A percentile compares a stretch with the other conserved stretches of the same genome.
phyloP scores from a whole-genome alignment of 805 yeast genomes.

The Starmera amethionina region DNA sequence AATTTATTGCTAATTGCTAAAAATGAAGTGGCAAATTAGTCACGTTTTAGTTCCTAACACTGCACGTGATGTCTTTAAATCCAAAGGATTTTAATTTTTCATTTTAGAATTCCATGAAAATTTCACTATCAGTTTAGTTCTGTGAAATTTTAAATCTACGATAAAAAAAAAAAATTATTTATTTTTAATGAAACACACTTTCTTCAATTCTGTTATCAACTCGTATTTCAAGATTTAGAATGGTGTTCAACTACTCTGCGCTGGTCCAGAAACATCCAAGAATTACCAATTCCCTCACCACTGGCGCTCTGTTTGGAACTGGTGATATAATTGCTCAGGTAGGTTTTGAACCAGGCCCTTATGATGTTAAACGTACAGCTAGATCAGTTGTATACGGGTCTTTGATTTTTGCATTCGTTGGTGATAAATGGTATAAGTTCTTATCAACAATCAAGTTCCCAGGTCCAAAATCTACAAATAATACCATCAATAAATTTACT shows the following conservation, averaged over 20 bases:
- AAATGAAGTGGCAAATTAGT: too few species aligned
- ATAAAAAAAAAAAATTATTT: too few species aligned
- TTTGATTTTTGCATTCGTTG: slow-evolving; percentile 65
- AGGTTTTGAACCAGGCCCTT: slow-evolving; percentile 30
- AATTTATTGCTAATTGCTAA: too few species aligned
- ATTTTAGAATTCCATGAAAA: too few species aligned
- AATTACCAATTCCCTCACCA: slow-evolving; percentile 42
- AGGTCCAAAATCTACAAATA: slow-evolving; percentile 3
- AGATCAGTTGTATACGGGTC: slow-evolving; percentile 69
- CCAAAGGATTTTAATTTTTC: too few species aligned
- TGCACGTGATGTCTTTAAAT: too few species aligned
- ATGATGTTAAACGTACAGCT: slow-evolving; percentile 45
- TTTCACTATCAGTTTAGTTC: too few species aligned
- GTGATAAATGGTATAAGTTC: slow-evolving; percentile 57
- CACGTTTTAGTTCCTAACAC: too few species aligned
- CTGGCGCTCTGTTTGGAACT: slow-evolving; percentile 56
- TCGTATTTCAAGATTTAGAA: too few species aligned
- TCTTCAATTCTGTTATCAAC: neutral
- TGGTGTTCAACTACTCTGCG: neutral
- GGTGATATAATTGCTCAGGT: slow-evolving; percentile 73
- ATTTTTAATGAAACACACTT: too few species aligned
- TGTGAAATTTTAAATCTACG: neutral
- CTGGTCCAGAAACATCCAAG: slow-evolving; percentile 36
- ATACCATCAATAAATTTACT: slow-evolving; percentile 11
- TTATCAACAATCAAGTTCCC: slow-evolving; percentile 36